Conservation (phyloP, 2,329 filamentous ascomycete species). For the Colletotrichum theobromicola region DNA sequence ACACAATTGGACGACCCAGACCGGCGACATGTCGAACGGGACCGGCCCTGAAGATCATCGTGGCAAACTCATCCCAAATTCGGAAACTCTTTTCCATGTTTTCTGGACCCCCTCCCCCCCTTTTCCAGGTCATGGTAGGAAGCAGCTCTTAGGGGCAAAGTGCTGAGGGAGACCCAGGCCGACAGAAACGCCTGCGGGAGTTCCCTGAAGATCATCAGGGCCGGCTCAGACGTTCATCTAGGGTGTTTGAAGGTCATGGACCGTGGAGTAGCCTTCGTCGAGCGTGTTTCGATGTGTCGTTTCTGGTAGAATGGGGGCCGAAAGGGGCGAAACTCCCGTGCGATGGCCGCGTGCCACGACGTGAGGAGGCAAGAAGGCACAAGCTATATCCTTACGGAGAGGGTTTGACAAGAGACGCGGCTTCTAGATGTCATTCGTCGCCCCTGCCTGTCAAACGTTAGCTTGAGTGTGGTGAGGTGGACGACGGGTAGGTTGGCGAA, state of each 20-base stretch:
- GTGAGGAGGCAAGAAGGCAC: background rate
- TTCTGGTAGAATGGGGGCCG: background rate
- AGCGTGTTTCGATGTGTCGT: background rate
- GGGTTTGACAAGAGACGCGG: background rate
- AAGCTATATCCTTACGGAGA: background rate
- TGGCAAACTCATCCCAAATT: background rate
- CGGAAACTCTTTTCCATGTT: background rate
- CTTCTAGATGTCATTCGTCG: background rate
- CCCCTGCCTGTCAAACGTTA: background rate
- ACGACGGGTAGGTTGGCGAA: background rate
- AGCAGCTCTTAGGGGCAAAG: background rate
- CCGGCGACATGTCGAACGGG: background rate
- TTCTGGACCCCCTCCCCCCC: background rate
- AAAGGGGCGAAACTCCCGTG: background rate
- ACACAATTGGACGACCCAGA: background rate
- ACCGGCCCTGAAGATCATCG: background rate
- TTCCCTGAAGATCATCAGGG: background rate
- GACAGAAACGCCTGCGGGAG: background rate
- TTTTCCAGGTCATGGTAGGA: background rate
- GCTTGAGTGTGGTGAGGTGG: background rate
- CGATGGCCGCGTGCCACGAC: background rate
- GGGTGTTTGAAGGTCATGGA: accelerated
- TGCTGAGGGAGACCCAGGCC: background rate
- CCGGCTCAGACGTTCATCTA: background rate
- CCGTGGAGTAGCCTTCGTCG: background rate